Base-by-base conservation (phyloP, 2,329 filamentous ascomycete genomes). In the Pestalotiopsis fici region DNA sequence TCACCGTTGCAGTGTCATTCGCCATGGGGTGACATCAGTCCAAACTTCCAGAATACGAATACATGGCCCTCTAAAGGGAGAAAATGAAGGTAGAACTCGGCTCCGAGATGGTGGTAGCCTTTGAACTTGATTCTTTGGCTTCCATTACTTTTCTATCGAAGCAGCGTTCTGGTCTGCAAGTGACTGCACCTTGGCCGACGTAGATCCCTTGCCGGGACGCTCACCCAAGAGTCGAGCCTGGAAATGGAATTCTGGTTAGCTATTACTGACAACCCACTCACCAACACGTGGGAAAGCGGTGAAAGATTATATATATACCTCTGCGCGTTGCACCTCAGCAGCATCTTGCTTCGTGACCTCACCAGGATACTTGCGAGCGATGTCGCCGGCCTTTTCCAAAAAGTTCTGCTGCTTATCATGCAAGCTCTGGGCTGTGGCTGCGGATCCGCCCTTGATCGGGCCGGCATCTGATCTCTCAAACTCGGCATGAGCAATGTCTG, bases 391-490 rank as follows among this genome's bases (percentile, higher is more conserved):
- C 55, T 72, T 74, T 12, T 69, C 71, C 21, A 76, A 56, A 66
- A 78, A 78, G 68, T 78, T 78, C 65, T 77, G 73, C 67, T 78
- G 77, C 61, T 71, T 75, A 69, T 76, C 75, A 66, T 78, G 75
- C 66, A 76, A 66, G 68, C 76, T 76, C 68, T 79, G 78, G 0
- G 77, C 77, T 4, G 72, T 75, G 4, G 77, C 76, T 1, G 78
- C 77, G 2, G 74, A 67, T 1, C 78, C 78, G 59, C 76, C 77
- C 59, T 77, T 77, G 65, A 78, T 73, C 31, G 74, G 73, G 0
- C 75, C 76, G 59, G 70, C 69, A 13, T 74, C 74, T n/a, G 76
- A 77, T 64, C 75, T 63, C 50, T 75, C 73, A 43, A 69, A 70
- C 69, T 78, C 76, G 50, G 70, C 65, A 4, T 67, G 59, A 25